Conservation (phyloP, 2,329 filamentous ascomycete species). For the Ophiostoma perfectum region DNA sequence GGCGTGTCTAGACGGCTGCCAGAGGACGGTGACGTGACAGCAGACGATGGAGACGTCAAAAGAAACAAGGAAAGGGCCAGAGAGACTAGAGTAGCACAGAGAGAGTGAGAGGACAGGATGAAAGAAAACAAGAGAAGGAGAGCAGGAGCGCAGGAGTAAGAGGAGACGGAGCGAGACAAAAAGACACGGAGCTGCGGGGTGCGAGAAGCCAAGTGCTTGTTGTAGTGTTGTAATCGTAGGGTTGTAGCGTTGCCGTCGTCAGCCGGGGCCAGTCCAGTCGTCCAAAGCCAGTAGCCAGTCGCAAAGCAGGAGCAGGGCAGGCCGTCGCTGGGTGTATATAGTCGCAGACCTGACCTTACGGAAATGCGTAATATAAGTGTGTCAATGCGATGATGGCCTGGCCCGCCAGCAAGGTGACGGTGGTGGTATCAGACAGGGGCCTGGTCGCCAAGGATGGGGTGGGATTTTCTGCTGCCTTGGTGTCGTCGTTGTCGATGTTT, state of each 20-base stretch:
- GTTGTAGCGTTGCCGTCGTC: background rate
- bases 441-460: background rate
- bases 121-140: background rate
- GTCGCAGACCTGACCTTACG: background rate
- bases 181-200: background rate
- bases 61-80: background rate
- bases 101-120: background rate
- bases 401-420: constrained; percentile 11
- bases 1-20: background rate
- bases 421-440: background rate
- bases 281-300: background rate
- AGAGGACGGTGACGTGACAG: background rate
- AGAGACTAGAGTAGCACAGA: background rate
- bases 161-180: background rate
- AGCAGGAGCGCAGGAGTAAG: background rate
- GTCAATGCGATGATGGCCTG: background rate
- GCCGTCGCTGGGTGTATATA: background rate
- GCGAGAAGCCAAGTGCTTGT: constrained; percentile 12
- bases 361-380: background rate
- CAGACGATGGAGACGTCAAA: background rate
- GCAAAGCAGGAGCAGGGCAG: background rate
- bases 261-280: constrained; percentile 3
- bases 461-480: background rate
- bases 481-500: background rate
- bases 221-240: constrained; percentile 6